These are phyloP conservation scores for Hansenula lynferdii DNA, from an alignment of 1,139 yeast species.

Conservation along the genomic window DNA sequence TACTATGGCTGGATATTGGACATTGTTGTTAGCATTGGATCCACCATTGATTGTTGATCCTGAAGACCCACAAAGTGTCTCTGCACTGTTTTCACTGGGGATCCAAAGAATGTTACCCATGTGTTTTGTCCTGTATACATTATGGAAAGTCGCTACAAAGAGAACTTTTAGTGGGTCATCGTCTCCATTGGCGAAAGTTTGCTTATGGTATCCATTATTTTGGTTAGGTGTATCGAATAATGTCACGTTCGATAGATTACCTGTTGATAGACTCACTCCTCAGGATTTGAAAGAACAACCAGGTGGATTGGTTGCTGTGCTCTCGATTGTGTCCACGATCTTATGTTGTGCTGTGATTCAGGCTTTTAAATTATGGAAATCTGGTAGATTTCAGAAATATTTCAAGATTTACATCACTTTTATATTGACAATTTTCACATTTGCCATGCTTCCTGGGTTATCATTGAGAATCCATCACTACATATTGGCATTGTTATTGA, in stretches of 20 bases:
- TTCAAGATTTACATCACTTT: slow-evolving; percentile 45
- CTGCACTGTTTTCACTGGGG: slow-evolving; percentile 64
- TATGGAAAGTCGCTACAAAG: slow-evolving; percentile 58
- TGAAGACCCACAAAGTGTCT: slow-evolving; percentile 44
- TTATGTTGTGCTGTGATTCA: slow-evolving; percentile 60
- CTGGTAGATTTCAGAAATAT: slow-evolving; percentile 66
- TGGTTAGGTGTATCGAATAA: slow-evolving; percentile 88
- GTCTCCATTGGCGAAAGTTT: slow-evolving; percentile 47
- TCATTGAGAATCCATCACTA: slow-evolving; percentile 87
- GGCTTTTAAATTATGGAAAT: slow-evolving; percentile 74
- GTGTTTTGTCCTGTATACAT: slow-evolving; percentile 61
- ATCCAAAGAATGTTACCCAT: slow-evolving; percentile 74
- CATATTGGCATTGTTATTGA: slow-evolving; percentile 67
- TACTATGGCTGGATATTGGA: slow-evolving; percentile 78
- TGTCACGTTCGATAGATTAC: slow-evolving; percentile 81
- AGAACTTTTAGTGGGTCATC: slow-evolving; percentile 31
- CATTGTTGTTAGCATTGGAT: slow-evolving; percentile 72
- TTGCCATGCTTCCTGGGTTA: slow-evolving; percentile 60
- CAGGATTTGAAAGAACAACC: slow-evolving; percentile 68
- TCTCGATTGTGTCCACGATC: slow-evolving; percentile 42
- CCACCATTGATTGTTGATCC: slow-evolving; percentile 69
- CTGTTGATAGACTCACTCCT: slow-evolving; percentile 77
- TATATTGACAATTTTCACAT: slow-evolving; percentile 37
- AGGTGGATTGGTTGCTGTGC: slow-evolving; percentile 69
- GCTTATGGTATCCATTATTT: slow-evolving; percentile 74